Evolutionary conservation across 176 grass and related monocot species (phyloP), one percentile per base, ranked within the genome.

Genomic region (Canna indica): DNA sequence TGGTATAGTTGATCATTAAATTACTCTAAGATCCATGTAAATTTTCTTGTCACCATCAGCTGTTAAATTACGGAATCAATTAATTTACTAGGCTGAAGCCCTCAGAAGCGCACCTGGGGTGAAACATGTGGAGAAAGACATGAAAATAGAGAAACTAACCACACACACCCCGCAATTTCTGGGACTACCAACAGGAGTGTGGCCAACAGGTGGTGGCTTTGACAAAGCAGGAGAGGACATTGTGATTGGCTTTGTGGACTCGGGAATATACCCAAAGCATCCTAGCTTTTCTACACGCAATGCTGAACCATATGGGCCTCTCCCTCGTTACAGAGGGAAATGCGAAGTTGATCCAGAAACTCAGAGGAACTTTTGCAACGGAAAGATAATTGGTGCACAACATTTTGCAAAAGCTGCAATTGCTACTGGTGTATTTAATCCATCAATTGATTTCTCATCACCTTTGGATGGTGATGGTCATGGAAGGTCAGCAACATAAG

Each of bases 341-440:
- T 99, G 95, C 73, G 95, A 99, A 75, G 80, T 71, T 36, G 95
- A 99, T 88, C 95, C 84, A 70, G 80, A 76, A 70, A 90, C 84
- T 73, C 59, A 39, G 72, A 83, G 62, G 84, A 86, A 78, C 50
- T 99, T 90, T 72, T 99, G 94, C 75, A 99, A 99, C 35, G 94
- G 94, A n/a, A 99, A 99, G 82, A 99, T 99, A 83, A 82, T 99
- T 80, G 94, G 94, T 14, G 94, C 89, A 3, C 90, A 99, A 47
- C 94, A 99, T 93, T 99, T 99, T 82, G 94, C 94, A 1, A 99
- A 99, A 90, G 94, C 94, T 82, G 90, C 90, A 29, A 93, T 99
- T 71, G 86, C 94, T 77, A 80, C 94, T 47, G 94, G 94, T 62
- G 89, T 84, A 0, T 99, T 99, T 75, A 93, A 99, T 77, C 94